These are phyloP conservation scores for Aspergillus floridensis DNA, from an alignment of 2,329 filamentous ascomycete genomes.

Conservation along the genomic window DNA sequence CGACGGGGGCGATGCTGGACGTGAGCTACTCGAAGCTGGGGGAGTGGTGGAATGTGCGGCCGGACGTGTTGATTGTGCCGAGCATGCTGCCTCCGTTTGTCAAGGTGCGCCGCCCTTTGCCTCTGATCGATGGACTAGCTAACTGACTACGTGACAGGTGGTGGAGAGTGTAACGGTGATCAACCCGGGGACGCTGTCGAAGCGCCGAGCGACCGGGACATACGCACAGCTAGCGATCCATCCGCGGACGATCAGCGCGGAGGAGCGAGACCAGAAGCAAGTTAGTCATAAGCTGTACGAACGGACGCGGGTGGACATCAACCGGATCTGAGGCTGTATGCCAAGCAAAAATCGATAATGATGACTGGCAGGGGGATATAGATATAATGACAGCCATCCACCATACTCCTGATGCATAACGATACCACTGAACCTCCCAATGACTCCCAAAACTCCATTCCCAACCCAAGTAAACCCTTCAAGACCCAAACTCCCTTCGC, in stretches of 20 bases:
- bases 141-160: conserved; percentile 56
- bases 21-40: conserved; percentile 80
- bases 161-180: conserved; percentile 86
- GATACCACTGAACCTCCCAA: too few species aligned
- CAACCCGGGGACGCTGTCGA: conserved; percentile 85
- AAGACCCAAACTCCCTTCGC: too few species aligned
- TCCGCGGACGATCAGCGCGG: conserved; percentile 59
- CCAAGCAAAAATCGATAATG: too few species aligned
- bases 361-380: too few species aligned
- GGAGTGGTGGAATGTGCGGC: conserved; percentile 82
- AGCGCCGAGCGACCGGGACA: conserved; percentile 78
- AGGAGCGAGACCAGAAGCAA: conserved; percentile 57
- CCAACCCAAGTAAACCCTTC: too few species aligned
- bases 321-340: conserved; percentile 58
- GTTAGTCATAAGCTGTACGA: conserved; percentile 76
- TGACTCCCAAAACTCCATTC: too few species aligned
- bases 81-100: conserved; percentile 83
- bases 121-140: not conserved
- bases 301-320: conserved; percentile 81
- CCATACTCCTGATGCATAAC: too few species aligned
- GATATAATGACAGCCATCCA: too few species aligned
- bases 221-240: conserved; percentile 77
- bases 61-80: conserved; percentile 80
- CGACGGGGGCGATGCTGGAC: conserved; percentile 77
- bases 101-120: conserved; percentile 57